Conservation (phyloP, 2,329 filamentous ascomycete genomes). For the Ophiostoma sp. region DNA sequence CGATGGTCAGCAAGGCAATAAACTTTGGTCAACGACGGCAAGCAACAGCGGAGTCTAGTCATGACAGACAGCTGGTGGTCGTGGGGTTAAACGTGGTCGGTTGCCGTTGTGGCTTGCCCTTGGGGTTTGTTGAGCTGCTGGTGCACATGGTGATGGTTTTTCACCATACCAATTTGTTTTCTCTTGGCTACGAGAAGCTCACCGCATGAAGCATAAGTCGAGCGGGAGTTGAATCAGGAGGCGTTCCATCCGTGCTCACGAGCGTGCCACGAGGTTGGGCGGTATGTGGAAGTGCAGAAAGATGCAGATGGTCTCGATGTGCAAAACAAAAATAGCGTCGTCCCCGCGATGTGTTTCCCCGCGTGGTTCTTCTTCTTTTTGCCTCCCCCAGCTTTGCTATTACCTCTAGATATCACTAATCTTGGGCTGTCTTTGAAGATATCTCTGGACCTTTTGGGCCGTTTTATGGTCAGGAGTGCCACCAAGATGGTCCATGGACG, state of each 20-base stretch:
- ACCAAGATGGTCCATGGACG: background rate
- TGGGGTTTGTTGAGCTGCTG: background rate
- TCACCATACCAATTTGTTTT: background rate
- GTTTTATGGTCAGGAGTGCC: background rate
- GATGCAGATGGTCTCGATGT: background rate
- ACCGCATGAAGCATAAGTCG: background rate
- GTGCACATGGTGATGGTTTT: background rate
- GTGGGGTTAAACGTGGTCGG: background rate
- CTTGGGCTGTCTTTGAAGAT: background rate
- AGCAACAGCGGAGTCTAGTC: background rate
- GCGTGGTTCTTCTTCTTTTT: background rate
- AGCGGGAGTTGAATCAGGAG: slow-evolving; percentile 3
- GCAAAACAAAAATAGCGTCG: background rate
- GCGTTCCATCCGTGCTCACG: background rate
- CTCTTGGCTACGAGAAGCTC: background rate
- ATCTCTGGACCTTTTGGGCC: background rate
- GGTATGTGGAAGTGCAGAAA: background rate
- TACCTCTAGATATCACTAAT: background rate
- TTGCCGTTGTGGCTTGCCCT: background rate
- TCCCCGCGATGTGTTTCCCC: background rate
- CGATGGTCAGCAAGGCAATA: background rate
- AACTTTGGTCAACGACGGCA: background rate
- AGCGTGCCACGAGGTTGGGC: background rate
- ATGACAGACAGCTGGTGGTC: background rate
- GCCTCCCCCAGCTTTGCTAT: background rate